Conservation (phyloP, 2,329 filamentous ascomycete genomes). For the Aureobasidium subglaciale region DNA sequence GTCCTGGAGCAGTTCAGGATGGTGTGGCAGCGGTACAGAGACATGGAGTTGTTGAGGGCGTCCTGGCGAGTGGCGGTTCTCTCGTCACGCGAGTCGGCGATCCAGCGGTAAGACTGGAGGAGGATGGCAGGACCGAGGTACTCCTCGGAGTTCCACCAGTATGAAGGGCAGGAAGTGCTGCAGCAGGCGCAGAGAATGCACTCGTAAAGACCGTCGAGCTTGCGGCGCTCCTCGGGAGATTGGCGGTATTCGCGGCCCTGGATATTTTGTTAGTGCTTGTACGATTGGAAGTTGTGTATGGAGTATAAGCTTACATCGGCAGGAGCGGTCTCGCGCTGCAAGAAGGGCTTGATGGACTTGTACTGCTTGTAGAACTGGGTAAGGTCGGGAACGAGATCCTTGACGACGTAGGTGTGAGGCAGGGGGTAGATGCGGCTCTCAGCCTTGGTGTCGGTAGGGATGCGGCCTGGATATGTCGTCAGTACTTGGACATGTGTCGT, state of each 20-base stretch:
- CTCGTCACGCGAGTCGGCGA: constrained; percentile 91
- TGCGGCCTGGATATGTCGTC: constrained; percentile 61
- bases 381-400: constrained; percentile 95
- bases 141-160: constrained; percentile 99
- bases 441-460: constrained; percentile 71
- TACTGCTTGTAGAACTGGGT: constrained; percentile 99
- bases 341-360: constrained; percentile 98
- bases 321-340: constrained; percentile 80
- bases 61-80: constrained; percentile 79
- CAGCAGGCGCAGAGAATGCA: constrained; percentile 99
- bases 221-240: constrained; percentile 83
- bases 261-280: constrained; percentile 18
- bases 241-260: constrained; percentile 91
- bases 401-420: constrained; percentile 97
- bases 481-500: background rate
- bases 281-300: background rate
- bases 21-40: constrained; percentile 96
- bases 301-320: constrained; percentile 60
- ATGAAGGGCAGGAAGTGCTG: constrained; percentile 97
- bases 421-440: constrained; percentile 95
- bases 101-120: constrained; percentile 96
- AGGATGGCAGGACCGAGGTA: constrained; percentile 96
- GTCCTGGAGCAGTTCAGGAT: constrained; percentile 98
- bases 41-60: constrained; percentile 97
- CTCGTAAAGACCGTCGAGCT: constrained; percentile 97